Base-by-base conservation (phyloP, 1,139 yeast genomes). In the Lodderomyces metapsilosis region DNA sequence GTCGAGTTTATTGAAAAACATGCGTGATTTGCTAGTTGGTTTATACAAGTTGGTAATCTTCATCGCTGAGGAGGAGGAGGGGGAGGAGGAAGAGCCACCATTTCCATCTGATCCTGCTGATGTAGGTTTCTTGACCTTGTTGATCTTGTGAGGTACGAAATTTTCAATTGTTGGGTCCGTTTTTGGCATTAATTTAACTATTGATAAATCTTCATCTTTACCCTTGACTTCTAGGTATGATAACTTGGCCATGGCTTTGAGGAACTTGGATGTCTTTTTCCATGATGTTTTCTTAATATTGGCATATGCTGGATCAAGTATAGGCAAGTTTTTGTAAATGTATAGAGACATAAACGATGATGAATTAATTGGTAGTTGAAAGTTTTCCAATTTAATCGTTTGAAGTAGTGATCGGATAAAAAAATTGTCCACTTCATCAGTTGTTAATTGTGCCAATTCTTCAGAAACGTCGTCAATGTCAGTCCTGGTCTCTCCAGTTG, bases 211-310 rank as follows among this genome's bases (percentile, higher is more conserved):
- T 47, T 91, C 85, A 47, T 74, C 81, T 52, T 88, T 85, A 9
- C 92, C 95, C 52, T 88, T 87, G 12, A 82, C 62, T 41, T 76
- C 77, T 21, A 88, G 50, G 44, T 83, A 77, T 1, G 80, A 79
- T 39, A 74, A 72, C 56, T 88, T 91, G 49, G 86, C 95, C 83
- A 89, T 88, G 4, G 85, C 82, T 56, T 88, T 91, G 43, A 91
- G 66, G 54, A 82, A 88, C 60, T 89, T 91, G 16, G 91, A 76
- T 1, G 94, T 80, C 57, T 92, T 92, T 59, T 86, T 89, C 95
- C 95, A 91, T 3, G 91, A 79, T 0, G 96, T 83, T 53, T 81
- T 84, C 61, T 89, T 91, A 53, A 92, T 77, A 45, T 77, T 81
- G 34, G 88, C 76, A 36, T 71, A 71, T n/a, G 64, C 61, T 1